These are phyloP conservation scores for Trametes polyzona DNA, from an alignment of 1,284 basidiomycete species.

Conservation along the genomic window DNA sequence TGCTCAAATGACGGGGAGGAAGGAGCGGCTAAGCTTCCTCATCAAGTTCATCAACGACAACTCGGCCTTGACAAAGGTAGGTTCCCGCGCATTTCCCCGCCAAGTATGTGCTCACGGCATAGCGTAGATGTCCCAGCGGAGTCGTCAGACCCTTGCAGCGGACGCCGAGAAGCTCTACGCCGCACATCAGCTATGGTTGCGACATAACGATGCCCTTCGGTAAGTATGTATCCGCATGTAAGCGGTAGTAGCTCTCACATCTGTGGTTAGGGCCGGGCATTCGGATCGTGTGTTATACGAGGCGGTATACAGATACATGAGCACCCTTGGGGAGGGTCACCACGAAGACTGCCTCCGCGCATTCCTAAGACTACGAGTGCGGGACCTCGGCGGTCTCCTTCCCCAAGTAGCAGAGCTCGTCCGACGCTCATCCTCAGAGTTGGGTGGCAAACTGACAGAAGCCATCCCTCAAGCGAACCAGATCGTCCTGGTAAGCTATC, in stretches of 20 bases:
- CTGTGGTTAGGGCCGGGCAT: conserved; percentile 40
- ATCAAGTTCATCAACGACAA: conserved; percentile 90
- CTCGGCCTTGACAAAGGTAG: conserved; percentile 73
- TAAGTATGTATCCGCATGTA: conserved; percentile 38
- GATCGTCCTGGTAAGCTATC: conserved; percentile 63
- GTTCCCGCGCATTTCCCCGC: not conserved
- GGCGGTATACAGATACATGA: conserved; percentile 68
- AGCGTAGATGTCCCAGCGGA: conserved; percentile 78
- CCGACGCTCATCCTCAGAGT: conserved; percentile 43
- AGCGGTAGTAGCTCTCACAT: not conserved
- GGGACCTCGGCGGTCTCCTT: conserved; percentile 60
- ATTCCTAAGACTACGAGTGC: conserved; percentile 82
- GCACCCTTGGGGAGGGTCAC: conserved; percentile 52
- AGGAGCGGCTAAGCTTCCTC: conserved; percentile 78
- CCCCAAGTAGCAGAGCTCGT: conserved; percentile 56
- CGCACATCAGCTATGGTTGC: conserved; percentile 82
- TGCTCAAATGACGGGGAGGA: conserved; percentile 77
- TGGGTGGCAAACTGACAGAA: conserved; percentile 44
- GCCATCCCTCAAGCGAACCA: conserved; percentile 74
- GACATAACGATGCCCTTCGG: conserved; percentile 76
- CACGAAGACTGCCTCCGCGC: conserved; percentile 81
- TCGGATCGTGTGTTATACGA: conserved; percentile 64
- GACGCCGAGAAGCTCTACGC: conserved; percentile 91
- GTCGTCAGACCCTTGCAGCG: conserved; percentile 76
- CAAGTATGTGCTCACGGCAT: no score